Evolutionary conservation across 1,284 basidiomycete species (phyloP).

Genomic region (Ganoderma lucidum): DNA sequence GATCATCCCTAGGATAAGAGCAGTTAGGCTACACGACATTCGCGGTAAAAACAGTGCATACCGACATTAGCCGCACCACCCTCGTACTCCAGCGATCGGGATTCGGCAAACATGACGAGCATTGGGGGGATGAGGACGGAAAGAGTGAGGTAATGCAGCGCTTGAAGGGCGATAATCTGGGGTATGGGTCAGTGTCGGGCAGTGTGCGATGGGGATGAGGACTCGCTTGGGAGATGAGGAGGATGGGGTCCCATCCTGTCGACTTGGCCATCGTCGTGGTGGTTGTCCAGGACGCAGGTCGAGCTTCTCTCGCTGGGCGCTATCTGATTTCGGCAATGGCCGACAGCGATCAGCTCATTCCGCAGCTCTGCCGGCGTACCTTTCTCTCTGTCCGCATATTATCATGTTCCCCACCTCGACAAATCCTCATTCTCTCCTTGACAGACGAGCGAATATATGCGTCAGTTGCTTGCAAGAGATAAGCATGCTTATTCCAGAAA

Average conservation of each 20-base stretch:
- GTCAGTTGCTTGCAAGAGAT: too few relatives aligned
- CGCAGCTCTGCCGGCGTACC: too few relatives aligned
- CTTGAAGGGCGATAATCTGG: constrained; percentile 92
- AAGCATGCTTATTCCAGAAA: too few relatives aligned
- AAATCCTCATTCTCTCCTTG: background rate
- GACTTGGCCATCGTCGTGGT: constrained; percentile 33
- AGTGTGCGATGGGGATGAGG: background rate
- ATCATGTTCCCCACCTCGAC: too few relatives aligned
- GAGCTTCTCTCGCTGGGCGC: background rate
- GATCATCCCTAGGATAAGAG: constrained; percentile 70
- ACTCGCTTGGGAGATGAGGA: constrained; percentile 75
- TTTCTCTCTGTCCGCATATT: too few relatives aligned
- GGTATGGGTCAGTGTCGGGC: constrained; percentile 10
- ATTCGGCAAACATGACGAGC: constrained; percentile 78
- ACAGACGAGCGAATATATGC: background rate
- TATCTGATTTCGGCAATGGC: background rate
- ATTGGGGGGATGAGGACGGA: constrained; percentile 86
- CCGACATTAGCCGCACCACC: constrained; percentile 88
- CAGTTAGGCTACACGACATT: background rate
- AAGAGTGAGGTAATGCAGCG: constrained; percentile 91
- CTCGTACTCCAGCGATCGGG: constrained; percentile 80
- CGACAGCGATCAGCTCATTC: background rate
- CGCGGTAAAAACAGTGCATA: constrained; percentile 42
- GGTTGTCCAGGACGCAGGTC: background rate
- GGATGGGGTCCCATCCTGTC: constrained; percentile 75